Evolutionary conservation across 2,329 filamentous ascomycete genomes (phyloP).

Genomic region (Aspergillus piperis): DNA sequence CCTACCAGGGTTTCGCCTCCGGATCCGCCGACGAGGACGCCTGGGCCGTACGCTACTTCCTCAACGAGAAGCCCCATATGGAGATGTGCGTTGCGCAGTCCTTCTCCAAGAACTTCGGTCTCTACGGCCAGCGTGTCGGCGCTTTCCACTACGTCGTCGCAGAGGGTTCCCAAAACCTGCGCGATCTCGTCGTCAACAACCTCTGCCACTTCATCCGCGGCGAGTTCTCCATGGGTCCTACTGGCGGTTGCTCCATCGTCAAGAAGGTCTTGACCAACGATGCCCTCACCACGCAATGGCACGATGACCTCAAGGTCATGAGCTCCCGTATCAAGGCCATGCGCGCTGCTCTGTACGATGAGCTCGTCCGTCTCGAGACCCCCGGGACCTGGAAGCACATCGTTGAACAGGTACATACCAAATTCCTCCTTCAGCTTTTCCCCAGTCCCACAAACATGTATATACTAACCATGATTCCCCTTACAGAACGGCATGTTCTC

Average conservation of each 20-base stretch:
- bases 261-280: slow-evolving; percentile 77
- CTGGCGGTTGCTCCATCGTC: slow-evolving; percentile 85
- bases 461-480: background rate
- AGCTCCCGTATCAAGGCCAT: slow-evolving; percentile 90
- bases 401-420: slow-evolving; percentile 74
- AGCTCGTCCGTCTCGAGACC: slow-evolving; percentile 80
- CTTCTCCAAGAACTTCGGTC: slow-evolving; percentile 68
- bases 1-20: slow-evolving; percentile 96
- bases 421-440: no score
- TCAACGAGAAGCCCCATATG: slow-evolving; percentile 74
- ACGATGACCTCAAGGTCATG: slow-evolving; percentile 86
- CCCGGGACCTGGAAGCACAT: slow-evolving; percentile 98
- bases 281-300: slow-evolving; percentile 81
- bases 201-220: slow-evolving; percentile 43
- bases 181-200: slow-evolving; percentile 39
- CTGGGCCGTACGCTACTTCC: slow-evolving; percentile 86
- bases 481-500: slow-evolving; percentile 79
- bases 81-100: slow-evolving; percentile 60
- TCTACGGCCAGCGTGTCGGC: slow-evolving; percentile 93
- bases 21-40: slow-evolving; percentile 83
- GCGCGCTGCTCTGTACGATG: slow-evolving; percentile 74
- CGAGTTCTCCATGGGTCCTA: slow-evolving; percentile 59
- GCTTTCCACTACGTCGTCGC: slow-evolving; percentile 70
- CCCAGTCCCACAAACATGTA: background rate
- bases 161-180: slow-evolving; percentile 30